Base-by-base conservation (phyloP, 208 protist genomes). In the Sergeia podlipaevii region DNA sequence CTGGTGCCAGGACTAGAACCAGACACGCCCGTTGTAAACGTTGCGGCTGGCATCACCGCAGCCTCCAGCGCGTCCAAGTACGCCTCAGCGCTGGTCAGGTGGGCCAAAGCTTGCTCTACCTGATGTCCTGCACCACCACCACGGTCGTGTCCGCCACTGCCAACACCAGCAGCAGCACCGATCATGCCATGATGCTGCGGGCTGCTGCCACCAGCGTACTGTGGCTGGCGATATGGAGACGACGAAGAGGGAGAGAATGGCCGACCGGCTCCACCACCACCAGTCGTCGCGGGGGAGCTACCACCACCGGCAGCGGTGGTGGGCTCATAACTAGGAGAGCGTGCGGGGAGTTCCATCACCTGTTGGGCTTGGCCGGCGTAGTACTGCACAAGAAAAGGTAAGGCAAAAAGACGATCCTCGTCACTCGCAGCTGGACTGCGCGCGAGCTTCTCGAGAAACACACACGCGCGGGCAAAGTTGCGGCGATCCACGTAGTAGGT, bases 401-500 rank as follows among this genome's bases (percentile, higher is more conserved):
- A 43, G 3, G 79, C 85, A 17, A 88, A 70, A 10, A 87, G 54
- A 2, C 74, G 41, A 36, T 89, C 85, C n/a, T 85, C 74, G 0
- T 32, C 52, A 2, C 60, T 57, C 20, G 69, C 71, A 10, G 68
- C 60, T 10, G 67, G 59, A 30, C 67, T 74, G 21, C 61, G 46
- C 7, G 68, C 43, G n/a, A 93, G 67, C 65, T 84, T 84, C 43
- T 78, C 67, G 29, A 93, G 46, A 46, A 84, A 93, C 17, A 80
- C 64, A 23, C 80, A 76, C 27, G 78, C 85, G 2, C 76, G 65
- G 8, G 70, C 62, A 20, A 81, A 64, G 57, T 72, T 63, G 21
- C 50, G 60, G 28, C 34, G 42, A 21, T 49, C 55, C 15, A 93
- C 66, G 69, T 93, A 87, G 62, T 89, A 70, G 26, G 60, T 69